Percentiles rank a stretch among this genome's conserved stretches.
Conservation (phyloP, 345 rosid species). For the Populus deltoides region DNA sequence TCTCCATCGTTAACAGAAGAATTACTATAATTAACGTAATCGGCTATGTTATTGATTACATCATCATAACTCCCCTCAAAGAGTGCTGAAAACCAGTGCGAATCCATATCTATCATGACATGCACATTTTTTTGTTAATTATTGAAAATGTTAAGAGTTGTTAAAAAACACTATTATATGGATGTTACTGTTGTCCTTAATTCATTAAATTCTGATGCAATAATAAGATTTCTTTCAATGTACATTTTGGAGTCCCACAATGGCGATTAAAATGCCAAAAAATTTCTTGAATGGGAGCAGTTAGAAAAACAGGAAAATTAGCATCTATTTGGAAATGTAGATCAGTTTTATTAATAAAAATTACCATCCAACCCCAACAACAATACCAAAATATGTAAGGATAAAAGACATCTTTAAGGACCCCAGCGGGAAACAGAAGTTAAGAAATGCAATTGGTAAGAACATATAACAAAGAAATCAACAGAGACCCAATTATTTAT, state of each 20-base stretch:
- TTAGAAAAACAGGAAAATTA: neutral
- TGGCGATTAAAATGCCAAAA: neutral
- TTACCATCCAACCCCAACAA: slow-evolving; percentile 32
- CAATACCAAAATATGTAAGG: slow-evolving; percentile 15
- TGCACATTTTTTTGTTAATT: too few relatives aligned
- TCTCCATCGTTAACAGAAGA: too few relatives aligned
- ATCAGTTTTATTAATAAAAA: neutral
- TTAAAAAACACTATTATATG: neutral
- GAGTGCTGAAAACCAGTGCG: too few relatives aligned
- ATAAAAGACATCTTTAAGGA: slow-evolving; percentile 5
- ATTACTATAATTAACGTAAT: too few relatives aligned
- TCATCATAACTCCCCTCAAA: too few relatives aligned
- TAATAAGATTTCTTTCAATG: neutral
- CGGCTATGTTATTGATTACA: too few relatives aligned
- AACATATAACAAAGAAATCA: slow-evolving; percentile 10
- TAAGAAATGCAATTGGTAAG: neutral
- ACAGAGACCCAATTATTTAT: slow-evolving; percentile 16
- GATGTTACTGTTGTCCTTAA: neutral
- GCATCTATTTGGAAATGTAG: neutral
- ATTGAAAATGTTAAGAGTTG: too few relatives aligned
- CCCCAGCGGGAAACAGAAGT: slow-evolving; percentile 10
- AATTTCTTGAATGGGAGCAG: neutral
- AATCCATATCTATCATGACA: too few relatives aligned
- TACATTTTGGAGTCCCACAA: neutral
- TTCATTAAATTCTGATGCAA: neutral